Evolutionary conservation across 495 filamentous ascomycete species (phyloP).

Genomic region (Cercophora sp.): DNA sequence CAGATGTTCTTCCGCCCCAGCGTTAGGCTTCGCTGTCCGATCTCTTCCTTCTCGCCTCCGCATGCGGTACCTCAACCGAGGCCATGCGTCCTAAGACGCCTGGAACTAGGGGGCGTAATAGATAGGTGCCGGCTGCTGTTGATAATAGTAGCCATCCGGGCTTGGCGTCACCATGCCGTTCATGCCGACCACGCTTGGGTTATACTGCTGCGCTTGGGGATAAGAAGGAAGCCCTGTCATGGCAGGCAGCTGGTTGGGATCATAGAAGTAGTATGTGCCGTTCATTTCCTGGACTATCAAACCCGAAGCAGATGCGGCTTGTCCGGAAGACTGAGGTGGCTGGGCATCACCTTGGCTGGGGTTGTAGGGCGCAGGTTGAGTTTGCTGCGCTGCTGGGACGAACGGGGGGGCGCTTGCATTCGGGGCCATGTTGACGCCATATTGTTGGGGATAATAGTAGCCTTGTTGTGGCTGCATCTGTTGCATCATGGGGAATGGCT

Average conservation of each 20-base stretch:
- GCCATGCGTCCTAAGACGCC: background rate
- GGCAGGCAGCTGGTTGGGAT: slow-evolving; percentile 64
- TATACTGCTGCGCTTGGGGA: slow-evolving; percentile 45
- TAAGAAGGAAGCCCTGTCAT: slow-evolving; percentile 50
- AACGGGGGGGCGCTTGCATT: slow-evolving; percentile 55
- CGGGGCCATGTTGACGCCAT: slow-evolving; percentile 48
- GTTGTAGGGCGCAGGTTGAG: slow-evolving; percentile 41
- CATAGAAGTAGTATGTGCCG: slow-evolving; percentile 94
- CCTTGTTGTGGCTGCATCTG: slow-evolving; percentile 46
- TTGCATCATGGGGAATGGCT: slow-evolving; percentile 47
- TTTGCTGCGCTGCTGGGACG: slow-evolving; percentile 50
- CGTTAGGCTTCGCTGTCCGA: too few relatives aligned
- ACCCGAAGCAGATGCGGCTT: slow-evolving; percentile 47
- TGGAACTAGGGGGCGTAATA: slow-evolving; percentile 48
- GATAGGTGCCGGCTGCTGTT: slow-evolving; percentile 56
- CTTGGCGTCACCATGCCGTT: slow-evolving; percentile 77
- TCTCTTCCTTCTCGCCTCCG: too few relatives aligned
- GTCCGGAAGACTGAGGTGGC: slow-evolving; percentile 17
- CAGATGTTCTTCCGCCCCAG: too few relatives aligned
- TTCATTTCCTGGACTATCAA: slow-evolving; percentile 89
- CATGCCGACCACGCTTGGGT: slow-evolving; percentile 64
- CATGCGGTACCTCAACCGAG: too few relatives aligned
- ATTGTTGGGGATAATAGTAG: slow-evolving; percentile 53
- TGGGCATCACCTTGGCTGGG: slow-evolving; percentile 40
- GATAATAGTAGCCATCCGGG: slow-evolving; percentile 69